A percentile compares a stretch with the other conserved stretches of the same genome.
phyloP scores from a whole-genome alignment of 768 basidiomycete species.

The Phallus indusiatus region DNA sequence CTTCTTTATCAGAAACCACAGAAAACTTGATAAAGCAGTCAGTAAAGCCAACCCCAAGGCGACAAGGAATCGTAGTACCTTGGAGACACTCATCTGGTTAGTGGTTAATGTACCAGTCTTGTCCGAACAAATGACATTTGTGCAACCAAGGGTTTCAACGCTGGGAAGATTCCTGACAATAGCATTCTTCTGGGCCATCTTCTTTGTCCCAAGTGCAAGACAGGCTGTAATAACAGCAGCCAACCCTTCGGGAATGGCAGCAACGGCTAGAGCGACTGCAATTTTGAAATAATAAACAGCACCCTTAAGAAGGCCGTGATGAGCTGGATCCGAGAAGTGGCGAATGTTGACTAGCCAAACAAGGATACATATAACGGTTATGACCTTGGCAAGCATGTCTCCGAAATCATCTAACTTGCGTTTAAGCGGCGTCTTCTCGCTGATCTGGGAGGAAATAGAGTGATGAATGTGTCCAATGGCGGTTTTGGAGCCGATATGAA shows the following conservation, averaged over 20 bases:
- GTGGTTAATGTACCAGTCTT: constrained; percentile 96
- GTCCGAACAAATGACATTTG: constrained; percentile 97
- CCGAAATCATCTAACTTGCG: constrained; percentile 98
- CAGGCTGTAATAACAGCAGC: constrained; percentile 98
- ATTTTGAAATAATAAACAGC: constrained; percentile 99
- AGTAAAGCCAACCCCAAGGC: not conserved
- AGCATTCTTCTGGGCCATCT: constrained; percentile 98
- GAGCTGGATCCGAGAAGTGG: constrained; percentile 93
- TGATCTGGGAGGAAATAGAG: constrained; percentile 87
- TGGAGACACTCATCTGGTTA: constrained; percentile 94
- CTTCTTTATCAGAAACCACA: constrained; percentile 42
- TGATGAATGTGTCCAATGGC: constrained; percentile 98
- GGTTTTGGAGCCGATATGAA: constrained; percentile 76
- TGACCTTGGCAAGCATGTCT: constrained; percentile 95
- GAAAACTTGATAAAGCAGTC: constrained; percentile 46
- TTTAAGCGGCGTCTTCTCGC: constrained; percentile 94
- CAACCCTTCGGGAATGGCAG: constrained; percentile 97
- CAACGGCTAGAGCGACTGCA: constrained; percentile 96
- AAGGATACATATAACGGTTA: constrained; percentile 91
- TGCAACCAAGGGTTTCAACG: constrained; percentile 95
- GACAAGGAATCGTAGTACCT: constrained; percentile 31
- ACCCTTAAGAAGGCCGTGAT: constrained; percentile 84
- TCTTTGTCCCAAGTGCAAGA: constrained; percentile 92
- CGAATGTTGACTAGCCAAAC: constrained; percentile 97
- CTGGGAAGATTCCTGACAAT: constrained; percentile 95